Evolutionary conservation across 2,329 filamentous ascomycete species (phyloP).

Genomic region (Ophiobolus disseminans): DNA sequence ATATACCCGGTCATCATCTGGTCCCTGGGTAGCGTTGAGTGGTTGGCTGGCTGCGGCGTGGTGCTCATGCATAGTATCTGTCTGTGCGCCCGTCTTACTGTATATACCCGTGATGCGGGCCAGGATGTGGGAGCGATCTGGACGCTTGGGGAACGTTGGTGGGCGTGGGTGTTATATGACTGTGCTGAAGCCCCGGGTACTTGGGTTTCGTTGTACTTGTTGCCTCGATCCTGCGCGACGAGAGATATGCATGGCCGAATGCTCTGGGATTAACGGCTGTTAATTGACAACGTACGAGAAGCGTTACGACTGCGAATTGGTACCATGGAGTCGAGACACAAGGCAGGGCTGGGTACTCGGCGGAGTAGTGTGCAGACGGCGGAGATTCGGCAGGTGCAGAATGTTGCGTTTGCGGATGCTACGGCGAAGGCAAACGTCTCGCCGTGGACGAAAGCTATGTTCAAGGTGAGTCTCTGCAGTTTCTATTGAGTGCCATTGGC

Average conservation of each 20-base stretch:
- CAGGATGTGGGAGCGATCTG: background rate
- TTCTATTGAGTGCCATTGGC: background rate
- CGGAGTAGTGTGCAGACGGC: conserved; percentile 24
- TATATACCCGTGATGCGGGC: background rate
- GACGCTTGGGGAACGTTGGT: background rate
- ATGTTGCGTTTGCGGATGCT: conserved; percentile 55
- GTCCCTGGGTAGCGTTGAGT: background rate
- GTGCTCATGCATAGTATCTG: background rate
- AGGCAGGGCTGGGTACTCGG: conserved; percentile 23
- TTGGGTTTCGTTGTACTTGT: background rate
- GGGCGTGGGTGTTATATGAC: background rate
- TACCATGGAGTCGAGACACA: conserved; percentile 20
- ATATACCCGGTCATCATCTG: conserved; percentile 7
- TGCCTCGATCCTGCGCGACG: background rate
- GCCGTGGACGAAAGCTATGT: conserved; percentile 53
- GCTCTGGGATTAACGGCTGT: background rate
- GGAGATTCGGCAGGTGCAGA: conserved; percentile 47
- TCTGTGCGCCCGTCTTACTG: no score
- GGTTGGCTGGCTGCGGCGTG: conserved; percentile 1
- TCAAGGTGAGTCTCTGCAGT: conserved; percentile 44
- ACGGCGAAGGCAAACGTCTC: conserved; percentile 54
- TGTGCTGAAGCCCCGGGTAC: background rate
- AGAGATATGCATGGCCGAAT: background rate
- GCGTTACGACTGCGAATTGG: background rate
- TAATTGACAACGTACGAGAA: background rate